Evolutionary conservation across 257 asterid genomes (phyloP), one percentile per base, ranked within the genome.

Genomic region (Schizonepeta tenuifolia): DNA sequence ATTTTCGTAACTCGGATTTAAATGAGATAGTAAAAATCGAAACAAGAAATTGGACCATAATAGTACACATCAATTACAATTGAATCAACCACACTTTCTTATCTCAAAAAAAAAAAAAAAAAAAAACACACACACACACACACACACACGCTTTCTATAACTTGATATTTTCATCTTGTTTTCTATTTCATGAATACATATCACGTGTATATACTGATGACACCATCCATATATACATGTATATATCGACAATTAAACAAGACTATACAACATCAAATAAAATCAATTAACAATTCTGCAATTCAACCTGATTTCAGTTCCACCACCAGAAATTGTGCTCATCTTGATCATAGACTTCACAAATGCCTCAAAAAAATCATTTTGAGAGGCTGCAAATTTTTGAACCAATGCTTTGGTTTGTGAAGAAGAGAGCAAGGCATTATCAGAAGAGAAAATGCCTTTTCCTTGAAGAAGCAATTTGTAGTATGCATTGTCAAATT

Each of bases 331-430:
- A 11, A 93, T 87, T 76, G 89, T 80, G 76, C 97, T 87, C 96
- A 93, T 90, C 75, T 83, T 88, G 88, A 90, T 84, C 97, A 93
- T 93, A 0, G 98, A 90, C 73, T 77, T 80, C 0, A 50, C 84
- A 76, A 93, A 93, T 1, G 89, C 93, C 47, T 77, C 76, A 49
- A 43, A 81, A 55, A 90, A 90, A 21, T 82, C 85, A 6, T 84
- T 55, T 40, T 87, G 85, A 3, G 93, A 88, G 60, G 26, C 47
- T 13, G 95, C 95, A 51, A 64, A 93, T 51, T 84, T 88, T 2
- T 81, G 64, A 41, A 85, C 95, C 86, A 90, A 64, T 0, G 85
- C 79, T 80, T 82, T 82, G 0, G 97, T 89, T 6, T 61, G 78
- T 43, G 89, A 11, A 53, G 61, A 56, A 6, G 90, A 49, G 31